Evolutionary conservation across 2,329 filamentous ascomycete species (phyloP), one percentile per base, ranked within the genome.

Genomic region (Fusarium oxysporum): DNA sequence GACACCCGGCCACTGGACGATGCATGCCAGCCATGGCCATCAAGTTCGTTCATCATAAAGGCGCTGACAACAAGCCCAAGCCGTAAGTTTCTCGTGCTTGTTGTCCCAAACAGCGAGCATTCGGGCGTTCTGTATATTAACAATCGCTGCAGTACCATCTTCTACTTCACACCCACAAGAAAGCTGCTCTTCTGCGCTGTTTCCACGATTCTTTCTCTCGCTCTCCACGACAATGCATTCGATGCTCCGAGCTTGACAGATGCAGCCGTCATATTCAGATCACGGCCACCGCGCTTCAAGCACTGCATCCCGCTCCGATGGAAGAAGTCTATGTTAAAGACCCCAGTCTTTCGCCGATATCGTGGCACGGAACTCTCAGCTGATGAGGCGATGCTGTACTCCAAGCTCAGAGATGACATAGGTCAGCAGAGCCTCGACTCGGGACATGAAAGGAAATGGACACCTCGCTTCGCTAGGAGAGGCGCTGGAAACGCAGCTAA

Each of bases 11-110:
- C 5, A 79, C 73, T 6, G 63, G 72, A 44, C 25, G 48, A 33
- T 70, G 57, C 23, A 59, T 78, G 4, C 60, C 71, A 19, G 71
- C 72, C 3, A 81, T 81, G 53, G 72, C 77, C 8, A 70, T 81
- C 21, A 80, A 78, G 64, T 79, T 80, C 30, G 76, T 79, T 28
- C 40, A 80, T 53, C 55, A 81, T 35, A 82, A 81, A 50, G 74
- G 76, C 21, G 68, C 68, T 33, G 50, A 81, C 17, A 77, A 45
- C 6, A 45, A 28, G 23, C 43, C 43, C 11, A 45, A 28, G 43
- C 43, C 17, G 17, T 45, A 25, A 25, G 41, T 44, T 25, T 25
- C 41, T 44, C n/a, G 9, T 23, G 13, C 41, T 25, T 25, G 10
- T 25, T 44, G 6, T 44, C 23, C 23, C 14, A 43, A 25, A 25